Evolutionary conservation across 257 asterid genomes (phyloP), one percentile per base, ranked within the genome.

Genomic region (Agastache rugosa): DNA sequence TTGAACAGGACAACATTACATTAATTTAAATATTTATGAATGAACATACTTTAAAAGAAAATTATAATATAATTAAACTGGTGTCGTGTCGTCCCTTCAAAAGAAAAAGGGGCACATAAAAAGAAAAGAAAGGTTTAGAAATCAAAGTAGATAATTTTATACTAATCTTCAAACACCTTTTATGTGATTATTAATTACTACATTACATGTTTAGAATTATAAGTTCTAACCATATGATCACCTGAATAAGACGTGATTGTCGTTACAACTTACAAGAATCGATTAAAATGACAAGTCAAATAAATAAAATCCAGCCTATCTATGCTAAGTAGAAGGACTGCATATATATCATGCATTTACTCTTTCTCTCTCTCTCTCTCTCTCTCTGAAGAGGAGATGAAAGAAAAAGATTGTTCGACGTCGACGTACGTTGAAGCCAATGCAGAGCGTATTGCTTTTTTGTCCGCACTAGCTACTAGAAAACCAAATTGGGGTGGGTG

Each of bases 351-450:
- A 31, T n/a, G n/a, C 37, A 42, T 9, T 34, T 20, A 17, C 4
- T 20, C 53, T 31, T 47, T 63, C 69, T 63, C 17, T 31, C 35
- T 31, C 71, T 65, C 20, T 63, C 69, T 37, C 31, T 64, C 55
- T 65, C 27, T 60, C 3, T 50, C 22, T 35, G 0, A 31, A 19
- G 16, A 56, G 12, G 78, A 60, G 67, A 20, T 12, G 75, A 73
- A 50, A 20, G 81, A 80, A 39, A 66, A 67, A 44, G 80, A 75
- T 75, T 48, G 69, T 68, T 59, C 25, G 78, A 76, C 62, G 55
- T 68, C 67, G 81, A 66, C 73, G 7, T 22, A 73, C 82, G 85
- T 78, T 67, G 80, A 82, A 71, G 85, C 83, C 85, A 74, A 82
- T 82, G 85, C 53, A 55, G 63, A 61, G 71, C 9, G 56, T 37